Evolutionary conservation across 768 basidiomycete species (phyloP).

Genomic region (Auriculariales sp.): DNA sequence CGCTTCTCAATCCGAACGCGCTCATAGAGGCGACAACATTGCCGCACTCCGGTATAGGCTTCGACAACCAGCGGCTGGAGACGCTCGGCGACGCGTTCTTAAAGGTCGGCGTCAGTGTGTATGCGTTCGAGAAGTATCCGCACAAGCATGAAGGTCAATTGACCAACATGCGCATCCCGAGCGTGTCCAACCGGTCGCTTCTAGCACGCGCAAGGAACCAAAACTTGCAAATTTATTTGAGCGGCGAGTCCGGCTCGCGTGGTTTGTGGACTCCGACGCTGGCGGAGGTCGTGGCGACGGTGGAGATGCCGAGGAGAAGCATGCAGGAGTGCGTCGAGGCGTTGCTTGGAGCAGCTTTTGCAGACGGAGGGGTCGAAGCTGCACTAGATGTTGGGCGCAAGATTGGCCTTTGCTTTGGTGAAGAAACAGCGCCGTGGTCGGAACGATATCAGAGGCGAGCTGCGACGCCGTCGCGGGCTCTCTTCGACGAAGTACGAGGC

Average conservation of each 20-base stretch:
- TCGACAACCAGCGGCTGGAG: conserved; percentile 76
- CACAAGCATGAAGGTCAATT: conserved; percentile 77
- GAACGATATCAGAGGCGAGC: conserved; percentile 30
- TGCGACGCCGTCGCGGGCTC: conserved; percentile 21
- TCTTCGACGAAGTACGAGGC: conserved; percentile 24
- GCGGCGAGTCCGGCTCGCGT: conserved; percentile 38
- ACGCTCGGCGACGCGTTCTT: conserved; percentile 78
- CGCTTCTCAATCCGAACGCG: conserved; percentile 38
- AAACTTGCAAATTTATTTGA: conserved; percentile 48
- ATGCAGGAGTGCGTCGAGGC: conserved; percentile 87
- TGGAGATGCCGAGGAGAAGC: conserved; percentile 36
- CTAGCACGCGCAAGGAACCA: conserved; percentile 50
- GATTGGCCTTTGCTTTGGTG: conserved; percentile 63
- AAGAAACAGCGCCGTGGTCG: conserved; percentile 44
- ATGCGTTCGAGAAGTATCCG: conserved; percentile 64
- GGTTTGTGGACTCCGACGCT: conserved; percentile 45
- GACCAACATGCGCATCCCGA: conserved; percentile 42
- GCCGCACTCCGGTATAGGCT: conserved; percentile 45
- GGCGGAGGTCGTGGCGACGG: conserved; percentile 18
- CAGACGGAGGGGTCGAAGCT: conserved; percentile 56
- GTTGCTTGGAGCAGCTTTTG: conserved; percentile 59
- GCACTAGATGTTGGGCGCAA: conserved; percentile 48
- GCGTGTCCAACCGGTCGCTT: conserved; percentile 58
- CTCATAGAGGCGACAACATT: conserved; percentile 66
- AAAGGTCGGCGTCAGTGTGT: conserved; percentile 59